Conservation (phyloP, 1,139 yeast genomes). For the Petasospora fabianii region DNA sequence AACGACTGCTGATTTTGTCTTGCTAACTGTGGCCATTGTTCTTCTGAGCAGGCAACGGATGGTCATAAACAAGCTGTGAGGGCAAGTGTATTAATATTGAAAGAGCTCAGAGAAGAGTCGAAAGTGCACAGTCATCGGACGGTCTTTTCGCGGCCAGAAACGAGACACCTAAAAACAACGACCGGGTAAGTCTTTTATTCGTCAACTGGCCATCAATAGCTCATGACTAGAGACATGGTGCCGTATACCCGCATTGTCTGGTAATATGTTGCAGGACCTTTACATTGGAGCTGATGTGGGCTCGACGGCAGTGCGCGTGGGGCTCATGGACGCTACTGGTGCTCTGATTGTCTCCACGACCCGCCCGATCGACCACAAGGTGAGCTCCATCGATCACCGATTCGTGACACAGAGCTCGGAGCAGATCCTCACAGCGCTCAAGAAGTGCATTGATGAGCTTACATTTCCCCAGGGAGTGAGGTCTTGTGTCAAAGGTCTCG, state of each 20-base stretch:
- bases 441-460: background rate
- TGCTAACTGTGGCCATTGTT: slow-evolving; percentile 23
- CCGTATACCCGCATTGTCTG: too few species aligned
- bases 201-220: too few species aligned
- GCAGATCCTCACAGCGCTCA: slow-evolving; percentile 34
- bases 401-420: slow-evolving; percentile 41
- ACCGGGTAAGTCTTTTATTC: too few species aligned
- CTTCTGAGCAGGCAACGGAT: slow-evolving; percentile 8
- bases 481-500: slow-evolving; percentile 20
- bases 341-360: slow-evolving; percentile 18
- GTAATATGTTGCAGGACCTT: background rate
- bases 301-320: slow-evolving; percentile 46
- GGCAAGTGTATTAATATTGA: too few species aligned
- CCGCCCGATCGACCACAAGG: slow-evolving; percentile 27
- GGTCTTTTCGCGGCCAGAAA: too few species aligned
- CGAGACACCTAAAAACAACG: too few species aligned
- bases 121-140: too few species aligned
- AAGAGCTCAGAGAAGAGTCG: too few species aligned
- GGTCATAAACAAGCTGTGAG: slow-evolving; percentile 7
- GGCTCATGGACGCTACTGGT: slow-evolving; percentile 26
- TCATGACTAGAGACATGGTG: too few species aligned
- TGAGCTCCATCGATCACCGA: slow-evolving; percentile 22
- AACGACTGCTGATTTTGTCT: slow-evolving; percentile 25
- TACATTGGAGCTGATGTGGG: slow-evolving; percentile 51
- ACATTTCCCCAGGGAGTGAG: too few species aligned